Evolutionary conservation across 1,284 basidiomycete species (phyloP), one percentile per base, ranked within the genome.

Genomic region (Malassezia nana): DNA sequence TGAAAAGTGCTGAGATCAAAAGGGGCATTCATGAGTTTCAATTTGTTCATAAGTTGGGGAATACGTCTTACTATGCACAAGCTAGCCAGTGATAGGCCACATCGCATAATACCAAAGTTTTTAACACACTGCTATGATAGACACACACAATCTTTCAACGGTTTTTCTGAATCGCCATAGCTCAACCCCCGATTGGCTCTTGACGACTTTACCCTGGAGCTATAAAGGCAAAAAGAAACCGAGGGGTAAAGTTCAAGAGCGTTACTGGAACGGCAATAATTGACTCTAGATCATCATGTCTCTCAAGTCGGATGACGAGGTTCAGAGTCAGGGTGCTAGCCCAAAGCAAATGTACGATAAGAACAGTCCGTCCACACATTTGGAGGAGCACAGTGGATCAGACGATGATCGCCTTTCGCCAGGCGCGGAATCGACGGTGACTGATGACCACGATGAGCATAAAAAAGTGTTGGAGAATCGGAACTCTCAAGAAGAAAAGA

Each of bases 1-100:
- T 13, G 15, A 20, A 20, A 38, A 38, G 18, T 7, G 18, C 3
- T 38, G 12, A 38, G 35, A 38, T 38, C 35, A 18, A 20, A 38
- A 15, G 16, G 20, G 10, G 4, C 18, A 20, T 38, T n/a, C 35
- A 18, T 4, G 15, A 15, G 10, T 9, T 20, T 38, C 15, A 38
- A 38, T 38, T 38, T 38, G 35, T 18, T 38, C 35, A 38, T 38
- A n/a, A n/a, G n/a, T n/a, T n/a, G n/a, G n/a, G n/a, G n/a, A n/a
- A n/a, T n/a, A n/a, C n/a, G n/a, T n/a, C n/a, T n/a, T n/a, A n/a
- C n/a, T n/a, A n/a, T n/a, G n/a, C n/a, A n/a, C n/a, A n/a, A n/a
- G n/a, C n/a, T n/a, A n/a, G n/a, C n/a, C n/a, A n/a, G n/a, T n/a
- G n/a, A n/a, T n/a, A n/a, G n/a, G n/a, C n/a, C n/a, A n/a, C n/a